phyloP scores from a whole-genome alignment of 2,329 filamentous ascomycete species.

The Diaporthe aspalathi region DNA sequence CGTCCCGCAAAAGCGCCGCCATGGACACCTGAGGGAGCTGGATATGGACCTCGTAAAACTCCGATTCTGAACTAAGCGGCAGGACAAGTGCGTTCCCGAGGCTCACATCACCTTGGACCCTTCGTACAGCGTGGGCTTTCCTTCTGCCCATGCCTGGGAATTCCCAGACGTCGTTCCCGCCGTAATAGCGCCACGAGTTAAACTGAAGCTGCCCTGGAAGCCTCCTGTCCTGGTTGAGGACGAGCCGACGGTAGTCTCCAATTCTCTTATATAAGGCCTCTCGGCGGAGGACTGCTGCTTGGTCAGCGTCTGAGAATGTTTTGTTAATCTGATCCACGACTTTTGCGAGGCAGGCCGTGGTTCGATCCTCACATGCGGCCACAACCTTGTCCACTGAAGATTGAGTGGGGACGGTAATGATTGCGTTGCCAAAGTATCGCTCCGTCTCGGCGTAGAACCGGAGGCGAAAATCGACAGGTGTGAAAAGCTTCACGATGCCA shows the following conservation, averaged over 20 bases:
- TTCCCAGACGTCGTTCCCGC: background rate
- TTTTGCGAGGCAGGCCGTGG: background rate
- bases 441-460: background rate
- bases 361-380: background rate
- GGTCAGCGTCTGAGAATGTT: background rate
- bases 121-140: background rate
- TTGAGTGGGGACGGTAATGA: background rate
- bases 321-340: background rate
- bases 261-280: background rate
- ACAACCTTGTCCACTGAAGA: background rate
- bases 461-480: background rate
- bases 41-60: background rate
- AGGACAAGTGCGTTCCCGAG: conserved; percentile 4
- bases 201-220: background rate
- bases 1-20: background rate
- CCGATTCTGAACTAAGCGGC: background rate
- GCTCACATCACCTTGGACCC: background rate
- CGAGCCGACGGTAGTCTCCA: background rate
- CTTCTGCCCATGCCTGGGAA: background rate
- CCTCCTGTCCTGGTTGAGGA: background rate
- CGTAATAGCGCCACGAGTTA: background rate
- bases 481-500: background rate
- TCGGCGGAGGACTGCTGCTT: background rate
- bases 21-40: background rate
- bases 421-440: conserved; percentile 3